These are phyloP conservation scores for Clonostachys rhizophaga DNA, from an alignment of 2,329 filamentous ascomycete species.

Conservation along the genomic window DNA sequence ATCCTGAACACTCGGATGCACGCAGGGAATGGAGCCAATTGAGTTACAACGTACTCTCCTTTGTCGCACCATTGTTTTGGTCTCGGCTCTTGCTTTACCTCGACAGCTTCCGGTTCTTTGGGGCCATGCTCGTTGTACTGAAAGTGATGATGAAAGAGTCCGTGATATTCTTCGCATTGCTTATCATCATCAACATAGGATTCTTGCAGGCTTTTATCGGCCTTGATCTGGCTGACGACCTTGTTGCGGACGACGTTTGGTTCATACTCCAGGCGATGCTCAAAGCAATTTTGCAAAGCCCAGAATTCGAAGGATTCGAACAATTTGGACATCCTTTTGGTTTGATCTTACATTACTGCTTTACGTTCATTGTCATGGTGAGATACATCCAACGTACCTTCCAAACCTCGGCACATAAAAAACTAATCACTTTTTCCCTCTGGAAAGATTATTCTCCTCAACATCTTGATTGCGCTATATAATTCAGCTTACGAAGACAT, in stretches of 20 bases:
- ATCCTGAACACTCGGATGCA: constrained; percentile 35
- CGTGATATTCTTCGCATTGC: constrained; percentile 90
- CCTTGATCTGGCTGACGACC: constrained; percentile 76
- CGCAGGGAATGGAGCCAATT: constrained; percentile 68
- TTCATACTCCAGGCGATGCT: constrained; percentile 81
- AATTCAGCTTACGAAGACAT: constrained; percentile 96
- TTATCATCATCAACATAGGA: constrained; percentile 76
- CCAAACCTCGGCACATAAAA: neutral
- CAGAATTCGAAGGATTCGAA: constrained; percentile 86
- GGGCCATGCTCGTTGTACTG: constrained; percentile 94
- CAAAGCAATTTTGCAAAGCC: constrained; percentile 86
- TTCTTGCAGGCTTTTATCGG: constrained; percentile 95
- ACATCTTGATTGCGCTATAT: constrained; percentile 95
- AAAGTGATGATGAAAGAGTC: constrained; percentile 95
- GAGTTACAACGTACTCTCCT: constrained; percentile 92
- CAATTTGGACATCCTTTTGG: constrained; percentile 90
- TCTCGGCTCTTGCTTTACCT: constrained; percentile 86
- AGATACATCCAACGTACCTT: constrained; percentile 8
- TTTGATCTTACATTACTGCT: constrained; percentile 93
- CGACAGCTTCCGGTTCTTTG: constrained; percentile 92
- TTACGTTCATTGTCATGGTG: constrained; percentile 96
- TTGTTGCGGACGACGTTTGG: constrained; percentile 59
- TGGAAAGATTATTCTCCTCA: constrained; percentile 66
- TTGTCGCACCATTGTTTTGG: constrained; percentile 96
- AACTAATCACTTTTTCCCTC: neutral